Evolutionary conservation across 1,139 yeast genomes (phyloP).

Genomic region (Sugiyamaella xylanicola): DNA sequence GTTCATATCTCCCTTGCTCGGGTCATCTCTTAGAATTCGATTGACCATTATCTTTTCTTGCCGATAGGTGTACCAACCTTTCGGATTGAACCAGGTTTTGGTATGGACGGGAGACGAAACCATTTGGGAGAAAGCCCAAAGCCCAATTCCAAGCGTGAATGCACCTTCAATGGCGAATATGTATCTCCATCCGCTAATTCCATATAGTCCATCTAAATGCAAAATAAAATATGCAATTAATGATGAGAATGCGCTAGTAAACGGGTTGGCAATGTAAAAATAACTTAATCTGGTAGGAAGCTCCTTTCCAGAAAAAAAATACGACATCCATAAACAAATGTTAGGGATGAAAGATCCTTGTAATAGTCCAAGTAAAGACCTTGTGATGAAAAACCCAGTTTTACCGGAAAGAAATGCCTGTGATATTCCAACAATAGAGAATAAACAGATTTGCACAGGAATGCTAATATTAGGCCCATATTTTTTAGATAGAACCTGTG

Average conservation of each 20-base stretch:
- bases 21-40: constrained; percentile 65
- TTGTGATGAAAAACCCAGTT: constrained; percentile 46
- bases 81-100: constrained; percentile 49
- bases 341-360: constrained; percentile 62
- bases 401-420: constrained; percentile 48
- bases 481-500: constrained; percentile 53
- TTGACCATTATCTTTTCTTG: constrained; percentile 67
- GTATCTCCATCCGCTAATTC: constrained; percentile 62
- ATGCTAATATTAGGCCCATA: constrained; percentile 58
- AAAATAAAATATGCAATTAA: constrained; percentile 51
- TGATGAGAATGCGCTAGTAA: constrained; percentile 41
- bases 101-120: constrained; percentile 64
- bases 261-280: constrained; percentile 47
- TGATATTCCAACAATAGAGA: constrained; percentile 53
- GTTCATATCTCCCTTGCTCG: constrained; percentile 68
- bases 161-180: constrained; percentile 65
- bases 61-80: constrained; percentile 65
- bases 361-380: constrained; percentile 51
- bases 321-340: constrained; percentile 52
- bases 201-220: constrained; percentile 46
- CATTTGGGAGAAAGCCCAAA: constrained; percentile 50
- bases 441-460: constrained; percentile 52
- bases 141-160: constrained; percentile 57
- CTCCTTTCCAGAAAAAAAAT: constrained; percentile 53
- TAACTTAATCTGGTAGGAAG: constrained; percentile 51